Conservation (phyloP, 2,329 filamentous ascomycete genomes). For the Trichophyton simii region DNA sequence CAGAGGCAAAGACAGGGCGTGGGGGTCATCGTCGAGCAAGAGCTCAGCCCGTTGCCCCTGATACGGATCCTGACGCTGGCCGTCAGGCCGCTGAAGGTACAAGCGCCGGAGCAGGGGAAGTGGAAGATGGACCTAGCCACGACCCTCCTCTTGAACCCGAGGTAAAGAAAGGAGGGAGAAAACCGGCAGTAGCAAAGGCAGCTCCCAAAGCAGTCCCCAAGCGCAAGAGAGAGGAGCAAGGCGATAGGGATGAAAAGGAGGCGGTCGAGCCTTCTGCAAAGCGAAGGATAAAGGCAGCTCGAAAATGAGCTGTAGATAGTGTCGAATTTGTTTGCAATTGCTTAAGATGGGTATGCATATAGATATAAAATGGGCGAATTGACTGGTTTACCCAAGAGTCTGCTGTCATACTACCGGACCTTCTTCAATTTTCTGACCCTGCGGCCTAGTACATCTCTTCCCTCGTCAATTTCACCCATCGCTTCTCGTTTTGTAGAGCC, state of each 20-base stretch:
- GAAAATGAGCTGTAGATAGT: neutral
- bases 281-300: neutral
- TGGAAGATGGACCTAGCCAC: neutral
- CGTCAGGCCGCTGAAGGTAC: neutral
- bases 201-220: too few species aligned
- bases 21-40: neutral
- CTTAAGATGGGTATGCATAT: neutral
- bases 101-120: neutral
- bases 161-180: neutral
- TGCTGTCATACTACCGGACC: conserved; percentile 19
- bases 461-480: conserved; percentile 79
- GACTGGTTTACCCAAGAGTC: neutral
- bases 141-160: neutral
- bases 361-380: neutral
- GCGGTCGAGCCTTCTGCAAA: neutral
- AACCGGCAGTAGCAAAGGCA: neutral
- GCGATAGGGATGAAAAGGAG: neutral
- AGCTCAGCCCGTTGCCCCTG: neutral
- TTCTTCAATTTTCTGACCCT: conserved; percentile 40
- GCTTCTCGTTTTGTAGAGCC: conserved; percentile 94
- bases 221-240: neutral
- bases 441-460: conserved; percentile 83
- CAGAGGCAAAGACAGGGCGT: neutral
- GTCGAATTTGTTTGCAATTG: neutral
- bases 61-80: neutral